Percentiles rank a stretch among this genome's conserved stretches.
These are phyloP conservation scores for Mortierella sp. DNA, from an alignment of 371 early-diverging fungal species.

Conservation along the genomic window DNA sequence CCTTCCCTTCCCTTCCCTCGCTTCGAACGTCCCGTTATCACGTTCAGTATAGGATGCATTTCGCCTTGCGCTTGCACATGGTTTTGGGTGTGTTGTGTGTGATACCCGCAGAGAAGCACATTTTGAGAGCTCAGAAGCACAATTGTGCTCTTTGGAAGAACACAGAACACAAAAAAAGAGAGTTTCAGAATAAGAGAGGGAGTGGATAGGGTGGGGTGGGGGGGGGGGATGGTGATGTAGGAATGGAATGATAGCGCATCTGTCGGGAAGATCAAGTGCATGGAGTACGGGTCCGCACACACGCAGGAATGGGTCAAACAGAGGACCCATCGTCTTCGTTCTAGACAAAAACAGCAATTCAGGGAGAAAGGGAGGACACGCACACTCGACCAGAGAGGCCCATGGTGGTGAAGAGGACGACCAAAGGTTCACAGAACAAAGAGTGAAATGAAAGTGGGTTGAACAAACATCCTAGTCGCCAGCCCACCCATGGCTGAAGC, in stretches of 20 bases:
- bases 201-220: background rate
- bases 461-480: background rate
- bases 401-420: background rate
- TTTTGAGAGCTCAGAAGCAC: too few relatives aligned
- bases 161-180: too few relatives aligned
- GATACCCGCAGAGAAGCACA: too few relatives aligned
- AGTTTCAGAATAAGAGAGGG: background rate
- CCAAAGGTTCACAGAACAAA: background rate
- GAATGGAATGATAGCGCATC: too few relatives aligned
- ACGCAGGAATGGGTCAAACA: constrained; percentile 10
- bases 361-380: background rate
- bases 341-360: constrained; percentile 3
- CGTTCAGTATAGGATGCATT: too few relatives aligned
- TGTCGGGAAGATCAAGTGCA: constrained; percentile 1
- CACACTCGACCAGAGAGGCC: background rate
- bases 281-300: constrained; percentile 2
- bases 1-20: background rate
- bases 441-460: background rate
- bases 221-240: too few relatives aligned
- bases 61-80: background rate
- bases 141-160: too few relatives aligned
- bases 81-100: background rate
- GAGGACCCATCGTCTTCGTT: background rate
- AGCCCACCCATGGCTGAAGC: background rate
- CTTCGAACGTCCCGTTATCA: too few relatives aligned